Base-by-base conservation (phyloP, 2,329 filamentous ascomycete genomes). In the Penicillium sclerotiorum region DNA sequence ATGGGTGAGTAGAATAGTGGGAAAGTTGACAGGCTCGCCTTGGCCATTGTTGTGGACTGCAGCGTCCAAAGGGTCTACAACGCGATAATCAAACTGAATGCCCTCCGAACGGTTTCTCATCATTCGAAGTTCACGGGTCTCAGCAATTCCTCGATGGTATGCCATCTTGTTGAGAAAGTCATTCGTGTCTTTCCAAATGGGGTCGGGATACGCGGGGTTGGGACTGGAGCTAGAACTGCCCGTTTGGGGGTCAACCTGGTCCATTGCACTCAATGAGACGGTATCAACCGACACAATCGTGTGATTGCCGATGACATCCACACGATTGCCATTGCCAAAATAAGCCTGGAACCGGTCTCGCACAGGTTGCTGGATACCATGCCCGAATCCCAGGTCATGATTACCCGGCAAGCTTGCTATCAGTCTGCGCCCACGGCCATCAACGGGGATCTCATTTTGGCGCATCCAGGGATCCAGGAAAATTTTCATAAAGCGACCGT, bases 241-340 rank as follows among this genome's bases (percentile, higher is more conserved):
- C 5, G 78, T 77, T 45, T 66, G 51, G 13, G 73, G 70, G 45
- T 82, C 73, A 5, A 77, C 76, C 56, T 84, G 79, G 45, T 81
- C 81, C 66, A 80, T 77, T 3, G 94, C 93, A 64, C 90, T 95
- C 61, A 97, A 72, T 0, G 92, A 96, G 4, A 96, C 86, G 0
- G 87, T 84, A 67, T 99, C 94, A 7, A 99, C 81, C 1, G 90
- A 95, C 17, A 99, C 89, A 66, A 99, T 91, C 0, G 90, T 95
- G 68, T 99, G 94, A 65, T 99, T 99, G 11, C 90, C 94, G 45
- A 97, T 80, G 5, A 97, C 81, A 68, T 97, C 91, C 17, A 99
- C 85, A 8, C 90, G 81, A 69, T 96, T 97, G n/a, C 86, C 83
- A 47, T 94, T 87, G 4, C 94, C 94, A 72, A 99, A 97, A 66